Conservation (phyloP, 2,329 filamentous ascomycete genomes). For the Moelleriella libera region DNA sequence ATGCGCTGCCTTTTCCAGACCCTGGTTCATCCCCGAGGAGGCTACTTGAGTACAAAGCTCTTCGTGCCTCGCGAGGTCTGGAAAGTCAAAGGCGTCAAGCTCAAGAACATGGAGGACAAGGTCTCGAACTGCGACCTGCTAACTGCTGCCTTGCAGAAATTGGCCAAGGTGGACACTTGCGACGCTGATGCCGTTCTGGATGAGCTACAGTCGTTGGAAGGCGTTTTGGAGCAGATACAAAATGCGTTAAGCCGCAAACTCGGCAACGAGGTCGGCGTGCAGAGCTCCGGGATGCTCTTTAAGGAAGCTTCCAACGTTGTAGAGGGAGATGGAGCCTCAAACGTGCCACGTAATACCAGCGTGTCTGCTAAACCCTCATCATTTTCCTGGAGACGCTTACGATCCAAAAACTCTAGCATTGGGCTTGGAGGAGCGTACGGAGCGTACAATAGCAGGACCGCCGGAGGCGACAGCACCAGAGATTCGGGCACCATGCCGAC, state of each 20-base stretch:
- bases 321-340: slow-evolving; percentile 28
- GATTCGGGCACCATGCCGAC: slow-evolving; percentile 46
- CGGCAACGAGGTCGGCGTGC: slow-evolving; percentile 82
- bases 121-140: slow-evolving; percentile 81
- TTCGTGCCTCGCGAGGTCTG: slow-evolving; percentile 90
- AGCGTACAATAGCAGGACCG: slow-evolving; percentile 24
- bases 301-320: slow-evolving; percentile 45
- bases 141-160: slow-evolving; percentile 74
- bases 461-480: slow-evolving; percentile 11
- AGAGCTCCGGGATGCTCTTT: slow-evolving; percentile 60
- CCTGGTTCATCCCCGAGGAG: slow-evolving; percentile 77
- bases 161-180: slow-evolving; percentile 70
- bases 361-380: slow-evolving; percentile 53
- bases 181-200: slow-evolving; percentile 87
- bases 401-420: slow-evolving; percentile 73
- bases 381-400: slow-evolving; percentile 79
- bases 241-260: slow-evolving; percentile 64
- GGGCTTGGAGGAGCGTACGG: slow-evolving; percentile 38
- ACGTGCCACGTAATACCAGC: slow-evolving; percentile 40
- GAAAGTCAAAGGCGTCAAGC: slow-evolving; percentile 84
- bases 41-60: slow-evolving; percentile 80
- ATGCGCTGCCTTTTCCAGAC: slow-evolving; percentile 93
- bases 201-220: slow-evolving; percentile 84
- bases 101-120: slow-evolving; percentile 88
- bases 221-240: slow-evolving; percentile 76